A percentile compares a stretch with the other conserved stretches of the same genome.
phyloP scores from a whole-genome alignment of 177 flowering plant genomes.

The Vitis hybrid region DNA sequence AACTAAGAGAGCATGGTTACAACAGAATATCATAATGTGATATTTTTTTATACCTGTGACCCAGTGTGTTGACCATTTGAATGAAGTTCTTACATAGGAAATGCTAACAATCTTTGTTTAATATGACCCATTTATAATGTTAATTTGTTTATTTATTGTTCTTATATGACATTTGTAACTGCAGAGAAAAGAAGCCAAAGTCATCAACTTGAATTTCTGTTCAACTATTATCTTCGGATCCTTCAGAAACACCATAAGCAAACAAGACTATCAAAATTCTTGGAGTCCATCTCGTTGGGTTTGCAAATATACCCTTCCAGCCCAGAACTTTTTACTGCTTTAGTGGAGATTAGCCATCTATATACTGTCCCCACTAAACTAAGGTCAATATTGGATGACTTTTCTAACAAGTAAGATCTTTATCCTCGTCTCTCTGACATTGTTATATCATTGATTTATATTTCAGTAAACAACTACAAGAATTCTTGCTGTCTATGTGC shows the following conservation, averaged over 20 bases:
- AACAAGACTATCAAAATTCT: conserved; percentile 40
- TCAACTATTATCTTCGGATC: conserved; percentile 54
- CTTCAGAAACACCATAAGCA: conserved; percentile 49
- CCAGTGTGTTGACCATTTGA: no score
- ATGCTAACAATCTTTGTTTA: not conserved
- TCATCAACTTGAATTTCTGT: conserved; percentile 69
- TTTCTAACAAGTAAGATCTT: conserved; percentile 60
- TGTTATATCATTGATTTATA: not conserved
- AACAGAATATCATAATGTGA: no score
- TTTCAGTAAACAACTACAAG: not conserved
- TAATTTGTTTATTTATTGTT: conserved; percentile 1
- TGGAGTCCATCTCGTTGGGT: conserved; percentile 60
- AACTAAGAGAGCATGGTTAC: no score
- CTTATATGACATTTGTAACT: conserved; percentile 5
- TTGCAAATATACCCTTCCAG: conserved; percentile 78
- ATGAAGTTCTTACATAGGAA: not conserved
- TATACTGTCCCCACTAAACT: conserved; percentile 74
- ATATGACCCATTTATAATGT: not conserved
- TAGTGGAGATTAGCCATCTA: conserved; percentile 56
- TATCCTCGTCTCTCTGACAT: not conserved
- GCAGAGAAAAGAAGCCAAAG: conserved; percentile 82
- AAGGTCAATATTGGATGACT: conserved; percentile 69
- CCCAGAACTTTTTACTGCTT: conserved; percentile 49
- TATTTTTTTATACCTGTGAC: no score
- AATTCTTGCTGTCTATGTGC: not conserved